Evolutionary conservation across 306 rosid genomes (phyloP).

Genomic region (Arachis hypogaea): DNA sequence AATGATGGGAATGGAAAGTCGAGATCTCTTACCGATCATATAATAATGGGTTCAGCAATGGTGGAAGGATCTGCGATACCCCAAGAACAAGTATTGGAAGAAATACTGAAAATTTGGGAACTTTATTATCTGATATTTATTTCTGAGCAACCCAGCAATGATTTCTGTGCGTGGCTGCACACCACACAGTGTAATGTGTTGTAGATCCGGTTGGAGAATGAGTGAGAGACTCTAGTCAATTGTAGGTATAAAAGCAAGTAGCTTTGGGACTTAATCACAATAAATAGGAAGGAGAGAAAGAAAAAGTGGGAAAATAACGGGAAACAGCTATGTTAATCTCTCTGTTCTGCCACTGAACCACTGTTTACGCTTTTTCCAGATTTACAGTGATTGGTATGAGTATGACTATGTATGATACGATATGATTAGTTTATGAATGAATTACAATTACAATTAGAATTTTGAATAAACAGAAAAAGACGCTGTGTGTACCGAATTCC

Average conservation of each 20-base stretch:
- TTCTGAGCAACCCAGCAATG: conserved; percentile 36
- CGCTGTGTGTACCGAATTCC: background rate
- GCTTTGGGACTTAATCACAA: conserved; percentile 20
- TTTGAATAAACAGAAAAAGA: background rate
- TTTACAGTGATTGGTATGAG: background rate
- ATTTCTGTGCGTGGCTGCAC: background rate
- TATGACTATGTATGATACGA: too few species aligned
- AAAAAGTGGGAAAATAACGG: background rate
- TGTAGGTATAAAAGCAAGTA: background rate
- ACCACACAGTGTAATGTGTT: background rate
- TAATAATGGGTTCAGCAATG: conserved; percentile 23
- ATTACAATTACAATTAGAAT: background rate
- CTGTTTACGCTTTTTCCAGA: background rate
- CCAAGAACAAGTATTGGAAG: conserved; percentile 9
- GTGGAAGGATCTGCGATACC: conserved; percentile 47
- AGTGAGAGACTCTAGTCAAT: too few species aligned
- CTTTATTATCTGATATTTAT: background rate
- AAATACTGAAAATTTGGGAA: background rate
- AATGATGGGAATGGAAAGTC: conserved; percentile 1
- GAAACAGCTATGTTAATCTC: background rate
- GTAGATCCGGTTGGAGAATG: conserved; percentile 22
- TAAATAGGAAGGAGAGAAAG: background rate
- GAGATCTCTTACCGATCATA: conserved; percentile 56
- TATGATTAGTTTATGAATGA: conserved; percentile 1
- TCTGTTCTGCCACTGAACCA: conserved; percentile 29